Percentiles rank a stretch among this genome's conserved stretches.
Conservation (phyloP, 108 stramenopile species). For the Cyclotella atomus region DNA sequence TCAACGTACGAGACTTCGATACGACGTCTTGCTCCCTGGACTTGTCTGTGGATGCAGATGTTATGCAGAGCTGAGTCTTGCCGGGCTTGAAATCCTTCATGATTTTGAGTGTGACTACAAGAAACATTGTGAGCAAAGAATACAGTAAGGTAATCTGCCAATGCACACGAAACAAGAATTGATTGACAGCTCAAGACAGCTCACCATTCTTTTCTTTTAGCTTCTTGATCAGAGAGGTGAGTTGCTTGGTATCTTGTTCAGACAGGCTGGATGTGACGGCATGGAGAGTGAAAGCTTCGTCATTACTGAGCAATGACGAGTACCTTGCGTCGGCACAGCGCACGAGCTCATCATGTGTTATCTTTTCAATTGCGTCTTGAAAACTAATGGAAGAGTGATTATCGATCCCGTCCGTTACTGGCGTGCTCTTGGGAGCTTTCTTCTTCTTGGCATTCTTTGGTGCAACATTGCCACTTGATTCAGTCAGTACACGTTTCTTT, state of each 20-base stretch:
- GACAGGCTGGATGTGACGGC: conserved; percentile 62
- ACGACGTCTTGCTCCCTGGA: conserved; percentile 24
- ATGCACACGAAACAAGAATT: background rate
- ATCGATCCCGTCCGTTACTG: background rate
- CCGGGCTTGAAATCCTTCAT: conserved; percentile 58
- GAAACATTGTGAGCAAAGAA: too few relatives aligned
- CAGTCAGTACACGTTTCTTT: conserved; percentile 42
- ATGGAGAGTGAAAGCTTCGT: conserved; percentile 18
- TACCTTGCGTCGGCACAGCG: conserved; percentile 36
- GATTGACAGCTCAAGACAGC: background rate
- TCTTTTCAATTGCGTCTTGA: conserved; percentile 8
- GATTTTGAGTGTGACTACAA: conserved; percentile 59
- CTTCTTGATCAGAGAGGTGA: conserved; percentile 49
- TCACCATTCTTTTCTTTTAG: conserved; percentile 49
- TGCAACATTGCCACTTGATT: conserved; percentile 20
- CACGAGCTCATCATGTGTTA: conserved; percentile 39
- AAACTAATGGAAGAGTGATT: conserved; percentile 1
- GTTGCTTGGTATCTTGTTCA: conserved; percentile 53
- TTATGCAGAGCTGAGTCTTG: conserved; percentile 69
- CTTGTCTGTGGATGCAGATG: conserved; percentile 34
- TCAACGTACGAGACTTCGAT: conserved; percentile 66
- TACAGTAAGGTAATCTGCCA: too few relatives aligned
- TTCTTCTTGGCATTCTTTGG: background rate
- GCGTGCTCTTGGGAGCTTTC: background rate
- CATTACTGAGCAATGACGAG: conserved; percentile 31